Base-by-base conservation (phyloP, 164 flowering plant species). In the Magnolia sinica region DNA sequence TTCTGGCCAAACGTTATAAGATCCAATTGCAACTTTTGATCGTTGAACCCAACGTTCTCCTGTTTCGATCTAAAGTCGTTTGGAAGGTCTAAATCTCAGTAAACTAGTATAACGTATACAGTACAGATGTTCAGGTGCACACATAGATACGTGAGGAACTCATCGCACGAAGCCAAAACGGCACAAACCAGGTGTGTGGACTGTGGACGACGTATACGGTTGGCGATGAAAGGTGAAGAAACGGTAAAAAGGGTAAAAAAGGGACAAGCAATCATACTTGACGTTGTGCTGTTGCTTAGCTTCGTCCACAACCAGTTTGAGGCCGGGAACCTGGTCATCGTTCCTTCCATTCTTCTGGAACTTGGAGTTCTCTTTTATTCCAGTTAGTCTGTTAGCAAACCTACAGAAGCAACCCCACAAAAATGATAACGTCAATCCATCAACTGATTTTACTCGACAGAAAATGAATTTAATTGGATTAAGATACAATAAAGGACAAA, bases 361-460 rank as follows among this genome's bases (percentile, higher is more conserved):
- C 77, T 96, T 96, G 23, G 55, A 73, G 71, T 96, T 96, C 85
- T 96, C 99, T 77, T 91, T 96, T 16, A 96, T 91, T 72, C 97
- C 97, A 2, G 89, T 90, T 20, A 96, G 86, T 75, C 97, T 91
- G 82, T 78, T 93, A 6, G 99, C 97, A 85, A 96, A 96, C 82
- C 99, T 96, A 87, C 74, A 74, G 69, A 71, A 31, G 49, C 0
- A 55, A 51, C 16, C 20, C 49, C 45, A 37, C 55, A n/a, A 74
- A 61, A 49, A 61, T 2, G 19, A 37, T 50, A 10, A 19, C 27
- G 29, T 16, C 69, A 11, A 55, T 16, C 64, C 64, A 16, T 72
- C 74, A 72, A 68, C 18, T 50, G 18, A n/a, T 22, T 70, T 9
- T n/a, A 3, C 14, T 7, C 58, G 4, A 4, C 0, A 16, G n/a